Base-by-base conservation (phyloP, 139 green algal species). In the Helicosporidium sp. region DNA sequence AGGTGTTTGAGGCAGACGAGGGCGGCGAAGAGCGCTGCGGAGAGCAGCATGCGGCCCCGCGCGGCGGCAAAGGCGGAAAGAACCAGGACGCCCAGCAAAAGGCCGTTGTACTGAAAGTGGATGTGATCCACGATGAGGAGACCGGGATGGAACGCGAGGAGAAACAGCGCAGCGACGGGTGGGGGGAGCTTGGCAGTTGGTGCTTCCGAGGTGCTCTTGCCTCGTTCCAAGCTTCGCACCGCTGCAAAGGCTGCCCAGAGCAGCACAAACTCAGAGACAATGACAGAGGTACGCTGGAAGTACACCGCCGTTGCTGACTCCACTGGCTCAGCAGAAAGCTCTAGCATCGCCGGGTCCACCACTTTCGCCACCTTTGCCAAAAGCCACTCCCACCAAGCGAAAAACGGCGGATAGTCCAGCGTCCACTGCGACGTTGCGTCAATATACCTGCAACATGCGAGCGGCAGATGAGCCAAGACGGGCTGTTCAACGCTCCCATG, bases 91-190 rank as follows among this genome's bases (percentile, higher is more conserved):
- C 84, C 87, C 23, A 96, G 58, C 41, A 97, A 65, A 13, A 91
- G 35, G 24, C 87, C 82, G 64, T 97, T 97, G 75, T 96, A 97
- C 67, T 97, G 87, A 51, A 97, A 97, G 61, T 97, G 87, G 18
- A 97, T 72, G 73, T 97, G 83, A 61, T 97, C 87, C 45, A 96
- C 81, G 49, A 94, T 68, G 12, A 95, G 50, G 27, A 96, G 72
- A 0, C 76, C 85, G 2, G 79, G 71, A 49, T 78, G 76, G 17
- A 43, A 42, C 0, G 66, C 43, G 6, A 84, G 51, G 51, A 61
- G 44, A 59, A 81, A 58, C 44, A 68, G 43, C 17, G 50, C 53
- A 7, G 34, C 41, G 17, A 48, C 26, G 36, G 5, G 20, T 20
- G 28, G 10, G 1, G 35, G 31, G 25, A 27, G 34, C 17, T 0